Percentiles rank a stretch among this genome's conserved stretches.
These are phyloP conservation scores for Vitellaria paradoxa DNA, from an alignment of 179 eudicot species.

Conservation along the genomic window DNA sequence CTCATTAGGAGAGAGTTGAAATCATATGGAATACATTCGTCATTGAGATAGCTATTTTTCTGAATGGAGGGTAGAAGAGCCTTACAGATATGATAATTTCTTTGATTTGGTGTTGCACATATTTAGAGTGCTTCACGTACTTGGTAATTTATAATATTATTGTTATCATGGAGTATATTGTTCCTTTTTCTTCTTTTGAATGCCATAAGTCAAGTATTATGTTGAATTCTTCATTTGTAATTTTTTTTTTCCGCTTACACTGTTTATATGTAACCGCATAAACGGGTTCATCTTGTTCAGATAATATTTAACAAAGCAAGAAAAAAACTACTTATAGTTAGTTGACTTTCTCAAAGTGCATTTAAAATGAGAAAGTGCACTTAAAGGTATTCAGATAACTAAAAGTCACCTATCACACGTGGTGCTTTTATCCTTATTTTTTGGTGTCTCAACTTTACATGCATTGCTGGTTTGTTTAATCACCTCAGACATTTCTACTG, in stretches of 20 bases:
- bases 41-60: not conserved
- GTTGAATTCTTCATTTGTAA: not conserved
- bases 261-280: not conserved
- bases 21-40: conserved; percentile 2
- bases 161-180: not conserved
- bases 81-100: not conserved
- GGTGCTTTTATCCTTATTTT: conserved; percentile 5
- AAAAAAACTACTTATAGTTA: not conserved
- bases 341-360: not conserved
- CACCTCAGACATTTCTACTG: conserved; percentile 15
- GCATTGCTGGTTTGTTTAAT: conserved; percentile 14
- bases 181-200: not conserved
- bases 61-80: not conserved
- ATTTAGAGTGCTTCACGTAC: not conserved
- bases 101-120: not conserved
- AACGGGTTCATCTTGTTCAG: not conserved
- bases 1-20: not conserved
- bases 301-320: not conserved
- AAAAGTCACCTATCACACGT: conserved; percentile 12
- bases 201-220: not conserved
- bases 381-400: conserved; percentile 2
- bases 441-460: conserved; percentile 12
- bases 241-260: not conserved
- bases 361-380: not conserved
- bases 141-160: not conserved